Conservation (phyloP, 495 filamentous ascomycete species). For the Endocarpon pusillum region DNA sequence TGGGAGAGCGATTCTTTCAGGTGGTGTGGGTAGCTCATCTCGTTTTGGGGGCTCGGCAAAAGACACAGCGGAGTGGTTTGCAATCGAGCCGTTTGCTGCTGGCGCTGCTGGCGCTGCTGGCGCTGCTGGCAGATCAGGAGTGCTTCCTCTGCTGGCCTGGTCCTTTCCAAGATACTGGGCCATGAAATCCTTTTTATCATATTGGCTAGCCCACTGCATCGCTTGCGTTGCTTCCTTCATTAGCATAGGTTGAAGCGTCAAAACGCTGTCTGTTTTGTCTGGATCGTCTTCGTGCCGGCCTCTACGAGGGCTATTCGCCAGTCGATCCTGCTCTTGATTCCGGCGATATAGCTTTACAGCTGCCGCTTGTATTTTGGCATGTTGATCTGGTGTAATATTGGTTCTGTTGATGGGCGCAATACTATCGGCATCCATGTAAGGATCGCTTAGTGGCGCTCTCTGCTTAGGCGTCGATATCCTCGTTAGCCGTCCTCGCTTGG, state of each 20-base stretch:
- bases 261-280: slow-evolving; percentile 75
- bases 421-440: slow-evolving; percentile 32
- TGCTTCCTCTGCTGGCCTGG: slow-evolving; percentile 45
- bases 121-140: slow-evolving; percentile 13
- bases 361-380: slow-evolving; percentile 79
- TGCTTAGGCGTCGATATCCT: slow-evolving; percentile 51
- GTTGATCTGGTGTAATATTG: slow-evolving; percentile 81
- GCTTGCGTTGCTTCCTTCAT: slow-evolving; percentile 78
- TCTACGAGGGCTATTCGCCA: slow-evolving; percentile 17
- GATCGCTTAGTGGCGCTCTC: slow-evolving; percentile 29
- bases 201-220: slow-evolving; percentile 87
- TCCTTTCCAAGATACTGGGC: slow-evolving; percentile 61
- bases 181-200: slow-evolving; percentile 56
- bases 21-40: neutral
- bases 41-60: neutral
- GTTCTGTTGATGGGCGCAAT: slow-evolving; percentile 54
- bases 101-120: slow-evolving; percentile 2
- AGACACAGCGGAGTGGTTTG: too few species aligned
- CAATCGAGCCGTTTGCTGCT: slow-evolving; percentile 4
- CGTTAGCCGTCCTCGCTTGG: slow-evolving; percentile 43
- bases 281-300: slow-evolving; percentile 28
- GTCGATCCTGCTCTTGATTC: slow-evolving; percentile 40
- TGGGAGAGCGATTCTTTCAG: too few species aligned
- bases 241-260: slow-evolving; percentile 76
- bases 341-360: slow-evolving; percentile 63